These are phyloP conservation scores for Zygotorulaspora florentina DNA, from an alignment of 805 yeast genomes.

Conservation along the genomic window DNA sequence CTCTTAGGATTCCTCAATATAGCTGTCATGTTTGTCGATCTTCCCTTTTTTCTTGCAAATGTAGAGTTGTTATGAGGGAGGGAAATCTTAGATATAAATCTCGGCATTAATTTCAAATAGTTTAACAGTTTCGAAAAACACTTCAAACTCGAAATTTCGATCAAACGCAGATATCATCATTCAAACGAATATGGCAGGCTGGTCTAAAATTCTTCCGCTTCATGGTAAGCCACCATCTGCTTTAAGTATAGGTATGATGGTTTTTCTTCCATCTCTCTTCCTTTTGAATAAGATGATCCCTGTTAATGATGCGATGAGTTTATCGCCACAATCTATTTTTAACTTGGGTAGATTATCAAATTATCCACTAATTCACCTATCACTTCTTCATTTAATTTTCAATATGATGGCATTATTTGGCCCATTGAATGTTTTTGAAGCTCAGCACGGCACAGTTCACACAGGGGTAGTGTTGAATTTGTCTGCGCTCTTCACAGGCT, in stretches of 20 bases:
- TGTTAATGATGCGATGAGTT: conserved; percentile 12
- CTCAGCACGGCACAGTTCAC: conserved; percentile 73
- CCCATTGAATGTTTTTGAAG: conserved; percentile 63
- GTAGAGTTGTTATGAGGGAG: not conserved
- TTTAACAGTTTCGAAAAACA: not conserved
- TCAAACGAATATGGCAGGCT: conserved; percentile 7
- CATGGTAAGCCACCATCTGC: conserved; percentile 48
- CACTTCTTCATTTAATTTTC: conserved; percentile 54
- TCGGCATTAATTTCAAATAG: not conserved
- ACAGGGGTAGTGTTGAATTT: conserved; percentile 77
- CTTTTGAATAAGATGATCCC: conserved; percentile 27
- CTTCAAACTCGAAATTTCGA: not conserved
- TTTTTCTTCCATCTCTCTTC: conserved; percentile 49
- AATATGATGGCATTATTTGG: conserved; percentile 56
- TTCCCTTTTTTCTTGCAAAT: not conserved
- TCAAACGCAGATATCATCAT: not conserved
- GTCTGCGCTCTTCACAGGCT: conserved; percentile 63
- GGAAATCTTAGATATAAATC: not conserved
- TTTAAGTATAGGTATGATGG: conserved; percentile 54
- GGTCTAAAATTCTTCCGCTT: conserved; percentile 13
- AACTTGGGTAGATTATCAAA: conserved; percentile 41
- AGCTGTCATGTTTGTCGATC: conserved; percentile 9
- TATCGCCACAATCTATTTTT: conserved; percentile 15
- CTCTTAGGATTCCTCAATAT: conserved; percentile 9
- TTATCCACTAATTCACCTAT: conserved; percentile 68